Conservation (phyloP, 148 eudicot species). For the Cornus florida region DNA sequence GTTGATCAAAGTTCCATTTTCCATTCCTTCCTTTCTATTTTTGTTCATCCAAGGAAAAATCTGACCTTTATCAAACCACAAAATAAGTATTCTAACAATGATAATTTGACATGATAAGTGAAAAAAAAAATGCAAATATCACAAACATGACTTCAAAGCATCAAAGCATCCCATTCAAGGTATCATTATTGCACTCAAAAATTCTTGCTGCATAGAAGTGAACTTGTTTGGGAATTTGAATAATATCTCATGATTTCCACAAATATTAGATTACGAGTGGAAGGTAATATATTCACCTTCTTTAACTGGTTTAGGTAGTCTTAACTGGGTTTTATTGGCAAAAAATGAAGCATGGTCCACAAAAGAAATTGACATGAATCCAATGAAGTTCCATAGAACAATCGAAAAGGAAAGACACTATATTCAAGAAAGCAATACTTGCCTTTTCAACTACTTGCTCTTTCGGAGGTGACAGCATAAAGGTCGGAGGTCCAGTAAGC, state of each 20-base stretch:
- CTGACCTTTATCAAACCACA: too few species aligned
- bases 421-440: constrained; percentile 20
- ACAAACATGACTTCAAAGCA: neutral
- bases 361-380: neutral
- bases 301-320: neutral
- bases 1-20: neutral
- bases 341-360: neutral
- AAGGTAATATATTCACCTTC: neutral
- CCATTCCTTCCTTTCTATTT: neutral
- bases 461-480: constrained; percentile 53
- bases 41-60: neutral
- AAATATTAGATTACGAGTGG: neutral
- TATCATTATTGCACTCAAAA: neutral
- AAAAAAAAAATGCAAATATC: neutral
- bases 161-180: neutral
- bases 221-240: neutral
- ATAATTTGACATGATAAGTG: neutral
- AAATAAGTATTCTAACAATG: neutral
- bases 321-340: too few species aligned
- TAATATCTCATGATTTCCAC: neutral
- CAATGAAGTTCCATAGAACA: neutral
- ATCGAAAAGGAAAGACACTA: neutral
- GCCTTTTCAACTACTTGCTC: constrained; percentile 82
- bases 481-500: constrained; percentile 38
- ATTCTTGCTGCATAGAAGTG: neutral